Conservation (phyloP, 345 rosid genomes). For the Brassica nigra region DNA sequence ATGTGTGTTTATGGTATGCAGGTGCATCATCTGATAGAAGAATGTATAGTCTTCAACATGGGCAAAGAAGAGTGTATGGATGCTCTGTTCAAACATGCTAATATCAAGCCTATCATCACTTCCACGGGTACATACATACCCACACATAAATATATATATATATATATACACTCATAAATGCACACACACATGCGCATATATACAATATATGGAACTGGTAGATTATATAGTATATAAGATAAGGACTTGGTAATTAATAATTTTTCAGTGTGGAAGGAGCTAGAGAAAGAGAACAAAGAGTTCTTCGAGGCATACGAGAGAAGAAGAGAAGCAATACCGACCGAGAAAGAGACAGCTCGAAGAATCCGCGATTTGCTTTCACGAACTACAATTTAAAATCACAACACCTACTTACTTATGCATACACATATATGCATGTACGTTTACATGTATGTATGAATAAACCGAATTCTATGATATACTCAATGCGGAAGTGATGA, state of each 20-base stretch:
- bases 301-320: slow-evolving; percentile 74
- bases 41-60: slow-evolving; percentile 83
- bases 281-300: slow-evolving; percentile 88
- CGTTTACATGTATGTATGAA: not conserved
- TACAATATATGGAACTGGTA: not conserved
- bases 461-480: not conserved
- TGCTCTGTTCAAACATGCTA: slow-evolving; percentile 84
- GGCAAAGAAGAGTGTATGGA: slow-evolving; percentile 90
- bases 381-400: slow-evolving; percentile 36
- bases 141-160: too few species aligned
- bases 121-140: slow-evolving; percentile 59
- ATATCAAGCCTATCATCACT: slow-evolving; percentile 80
- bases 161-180: not conserved
- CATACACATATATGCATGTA: slow-evolving; percentile 15
- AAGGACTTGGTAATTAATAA: not conserved
- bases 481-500: not conserved
- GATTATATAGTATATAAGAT: not conserved
- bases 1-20: slow-evolving; percentile 29
- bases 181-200: not conserved
- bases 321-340: slow-evolving; percentile 39
- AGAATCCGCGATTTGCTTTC: slow-evolving; percentile 46
- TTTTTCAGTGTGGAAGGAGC: slow-evolving; percentile 85
- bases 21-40: slow-evolving; percentile 95
- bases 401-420: slow-evolving; percentile 7
- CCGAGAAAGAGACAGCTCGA: slow-evolving; percentile 49